Evolutionary conservation across 73 alveolate genomes (phyloP).

Genomic region (Paraurostyla sp.): DNA sequence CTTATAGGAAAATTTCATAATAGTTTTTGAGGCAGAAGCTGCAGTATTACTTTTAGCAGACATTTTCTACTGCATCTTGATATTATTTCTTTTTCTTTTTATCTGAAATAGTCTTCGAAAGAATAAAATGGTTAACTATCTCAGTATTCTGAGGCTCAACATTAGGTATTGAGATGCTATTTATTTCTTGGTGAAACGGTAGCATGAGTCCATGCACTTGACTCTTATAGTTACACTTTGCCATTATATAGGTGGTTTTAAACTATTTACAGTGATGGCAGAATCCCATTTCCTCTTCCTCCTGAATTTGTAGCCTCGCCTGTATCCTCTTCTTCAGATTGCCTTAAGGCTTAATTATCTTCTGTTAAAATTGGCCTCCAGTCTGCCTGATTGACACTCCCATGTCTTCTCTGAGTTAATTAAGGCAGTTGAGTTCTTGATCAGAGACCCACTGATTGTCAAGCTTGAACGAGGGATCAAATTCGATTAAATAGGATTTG

Average conservation of each 20-base stretch:
- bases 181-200: conserved; percentile 7
- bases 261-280: conserved; percentile 42
- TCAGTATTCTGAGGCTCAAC: conserved; percentile 34
- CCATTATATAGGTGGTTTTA: conserved; percentile 28
- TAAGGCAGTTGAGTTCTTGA: not conserved
- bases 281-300: conserved; percentile 33
- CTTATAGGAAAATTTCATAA: conserved; percentile 7
- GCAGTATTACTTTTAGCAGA: not conserved
- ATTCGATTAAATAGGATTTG: not conserved
- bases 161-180: not conserved
- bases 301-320: not conserved
- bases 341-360: not conserved
- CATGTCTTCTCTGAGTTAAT: conserved; percentile 34
- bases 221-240: conserved; percentile 25
- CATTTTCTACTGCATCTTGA: not conserved
- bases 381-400: not conserved
- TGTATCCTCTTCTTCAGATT: not conserved
- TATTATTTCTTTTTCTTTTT: conserved; percentile 1
- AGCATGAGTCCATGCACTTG: not conserved
- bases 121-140: not conserved
- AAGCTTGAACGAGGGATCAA: conserved; percentile 9
- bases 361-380: not conserved
- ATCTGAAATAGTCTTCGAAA: not conserved
- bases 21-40: conserved; percentile 28
- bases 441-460: conserved; percentile 23